These are phyloP conservation scores for Metschnikowia peoriensis DNA, from an alignment of 805 yeast species.

Conservation along the genomic window DNA sequence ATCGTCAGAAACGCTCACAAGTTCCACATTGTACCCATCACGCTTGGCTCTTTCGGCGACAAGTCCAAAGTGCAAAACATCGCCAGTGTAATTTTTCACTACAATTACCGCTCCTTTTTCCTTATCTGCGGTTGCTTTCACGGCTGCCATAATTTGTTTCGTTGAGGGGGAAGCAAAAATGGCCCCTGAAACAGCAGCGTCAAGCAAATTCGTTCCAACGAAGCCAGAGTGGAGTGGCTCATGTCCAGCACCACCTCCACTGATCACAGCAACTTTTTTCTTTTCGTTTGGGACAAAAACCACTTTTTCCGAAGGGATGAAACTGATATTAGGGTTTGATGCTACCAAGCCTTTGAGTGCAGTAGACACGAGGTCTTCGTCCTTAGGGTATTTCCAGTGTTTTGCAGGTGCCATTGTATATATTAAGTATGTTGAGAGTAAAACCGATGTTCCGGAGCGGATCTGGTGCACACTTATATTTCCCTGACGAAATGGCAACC, in stretches of 20 bases:
- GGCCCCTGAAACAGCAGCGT: constrained; percentile 87
- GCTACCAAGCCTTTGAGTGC: constrained; percentile 53
- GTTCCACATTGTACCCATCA: constrained; percentile 67
- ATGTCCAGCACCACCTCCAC: constrained; percentile 97
- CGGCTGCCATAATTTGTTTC: constrained; percentile 72
- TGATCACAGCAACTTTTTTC: constrained; percentile 64
- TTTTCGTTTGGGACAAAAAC: constrained; percentile 44
- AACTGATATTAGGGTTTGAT: constrained; percentile 52
- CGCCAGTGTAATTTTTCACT: constrained; percentile 94
- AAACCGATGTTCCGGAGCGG: background rate
- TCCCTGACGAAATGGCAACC: constrained; percentile 2
- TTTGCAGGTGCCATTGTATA: constrained; percentile 23
- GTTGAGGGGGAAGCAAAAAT: constrained; percentile 97
- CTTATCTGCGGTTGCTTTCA: constrained; percentile 53
- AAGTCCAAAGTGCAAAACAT: constrained; percentile 86
- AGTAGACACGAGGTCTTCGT: constrained; percentile 46
- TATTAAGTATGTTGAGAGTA: background rate
- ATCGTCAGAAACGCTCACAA: constrained; percentile 84
- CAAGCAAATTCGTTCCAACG: constrained; percentile 78
- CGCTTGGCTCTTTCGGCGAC: constrained; percentile 87
- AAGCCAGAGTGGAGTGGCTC: constrained; percentile 94
- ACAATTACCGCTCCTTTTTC: constrained; percentile 69
- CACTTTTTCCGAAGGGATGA: constrained; percentile 58
- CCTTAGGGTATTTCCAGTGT: constrained; percentile 49
- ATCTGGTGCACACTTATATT: background rate